phyloP scores from a whole-genome alignment of 2,329 filamentous ascomycete genomes.

The Ampelomyces quisqualis region DNA sequence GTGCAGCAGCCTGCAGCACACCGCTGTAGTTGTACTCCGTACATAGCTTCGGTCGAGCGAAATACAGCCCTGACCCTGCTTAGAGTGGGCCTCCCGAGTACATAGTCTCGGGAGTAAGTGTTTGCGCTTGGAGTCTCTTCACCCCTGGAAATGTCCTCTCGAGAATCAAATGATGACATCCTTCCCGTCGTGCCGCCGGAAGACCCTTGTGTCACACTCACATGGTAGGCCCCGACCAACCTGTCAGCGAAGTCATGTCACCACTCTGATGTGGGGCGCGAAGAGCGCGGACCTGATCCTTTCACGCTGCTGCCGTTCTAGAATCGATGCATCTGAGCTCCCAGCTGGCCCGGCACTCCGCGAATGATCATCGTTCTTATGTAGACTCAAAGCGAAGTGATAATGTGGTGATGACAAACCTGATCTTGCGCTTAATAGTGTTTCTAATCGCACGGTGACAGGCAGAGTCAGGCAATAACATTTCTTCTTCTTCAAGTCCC shows the following conservation, averaged over 20 bases:
- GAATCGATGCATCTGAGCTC: neutral
- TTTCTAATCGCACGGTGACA: too few relatives aligned
- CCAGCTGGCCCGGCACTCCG: slow-evolving; percentile 1
- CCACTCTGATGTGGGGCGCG: slow-evolving; percentile 33
- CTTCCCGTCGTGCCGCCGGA: slow-evolving; percentile 36
- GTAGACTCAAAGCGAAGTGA: neutral
- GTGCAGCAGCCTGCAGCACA: too few relatives aligned
- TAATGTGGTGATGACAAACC: neutral
- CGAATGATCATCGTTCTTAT: neutral
- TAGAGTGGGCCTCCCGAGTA: neutral
- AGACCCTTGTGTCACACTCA: slow-evolving; percentile 24
- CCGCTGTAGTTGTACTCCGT: neutral
- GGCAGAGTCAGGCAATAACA: too few relatives aligned
- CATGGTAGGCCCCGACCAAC: slow-evolving; percentile 18
- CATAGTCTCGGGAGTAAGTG: neutral
- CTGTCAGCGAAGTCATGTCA: slow-evolving; percentile 26
- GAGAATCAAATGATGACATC: slow-evolving; percentile 30
- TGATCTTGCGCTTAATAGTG: too few relatives aligned
- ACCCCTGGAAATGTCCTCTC: slow-evolving; percentile 5
- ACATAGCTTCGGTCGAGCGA: neutral
- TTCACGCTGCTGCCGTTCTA: neutral
- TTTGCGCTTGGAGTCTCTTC: neutral
- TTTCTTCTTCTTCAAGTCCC: too few relatives aligned
- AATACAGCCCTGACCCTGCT: slow-evolving; percentile 1
- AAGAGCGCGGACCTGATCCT: neutral